These are phyloP conservation scores for Isatis tinctoria DNA, from an alignment of 345 rosid genomes.

Conservation along the genomic window DNA sequence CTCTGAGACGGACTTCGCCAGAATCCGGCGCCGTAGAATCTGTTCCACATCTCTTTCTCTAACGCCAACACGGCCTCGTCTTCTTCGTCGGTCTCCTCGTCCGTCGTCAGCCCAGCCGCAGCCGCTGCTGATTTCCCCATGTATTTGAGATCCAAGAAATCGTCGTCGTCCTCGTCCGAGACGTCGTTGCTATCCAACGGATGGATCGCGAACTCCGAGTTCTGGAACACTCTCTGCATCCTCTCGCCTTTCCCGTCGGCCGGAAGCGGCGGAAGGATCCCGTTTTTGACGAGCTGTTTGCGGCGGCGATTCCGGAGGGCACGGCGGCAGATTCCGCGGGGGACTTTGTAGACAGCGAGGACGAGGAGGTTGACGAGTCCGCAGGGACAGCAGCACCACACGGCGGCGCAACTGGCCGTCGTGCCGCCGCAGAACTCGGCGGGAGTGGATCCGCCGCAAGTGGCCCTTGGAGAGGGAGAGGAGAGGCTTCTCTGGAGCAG, in stretches of 20 bases:
- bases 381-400: constrained; percentile 70
- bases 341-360: constrained; percentile 55
- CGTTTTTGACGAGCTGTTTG: constrained; percentile 30
- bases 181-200: constrained; percentile 27
- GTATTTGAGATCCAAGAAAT: constrained; percentile 9
- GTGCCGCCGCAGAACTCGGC: constrained; percentile 49
- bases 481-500: constrained; percentile 24
- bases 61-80: constrained; percentile 42
- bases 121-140: constrained; percentile 9
- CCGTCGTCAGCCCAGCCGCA: constrained; percentile 23
- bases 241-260: not conserved
- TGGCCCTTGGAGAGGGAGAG: not conserved
- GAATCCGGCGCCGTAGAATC: constrained; percentile 56
- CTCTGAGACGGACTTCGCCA: constrained; percentile 69
- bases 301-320: constrained; percentile 39
- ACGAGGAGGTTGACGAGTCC: constrained; percentile 50
- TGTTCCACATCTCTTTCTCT: constrained; percentile 66
- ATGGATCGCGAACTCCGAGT: constrained; percentile 33
- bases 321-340: constrained; percentile 49
- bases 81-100: constrained; percentile 23
- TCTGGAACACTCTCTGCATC: constrained; percentile 32
- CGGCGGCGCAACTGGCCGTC: constrained; percentile 72
- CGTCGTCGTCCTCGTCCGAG: constrained; percentile 20
- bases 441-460: constrained; percentile 30
- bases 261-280: constrained; percentile 32